These are phyloP conservation scores for Hsuehochloa calcarea DNA, from an alignment of 176 grass and related monocot species.

Conservation along the genomic window DNA sequence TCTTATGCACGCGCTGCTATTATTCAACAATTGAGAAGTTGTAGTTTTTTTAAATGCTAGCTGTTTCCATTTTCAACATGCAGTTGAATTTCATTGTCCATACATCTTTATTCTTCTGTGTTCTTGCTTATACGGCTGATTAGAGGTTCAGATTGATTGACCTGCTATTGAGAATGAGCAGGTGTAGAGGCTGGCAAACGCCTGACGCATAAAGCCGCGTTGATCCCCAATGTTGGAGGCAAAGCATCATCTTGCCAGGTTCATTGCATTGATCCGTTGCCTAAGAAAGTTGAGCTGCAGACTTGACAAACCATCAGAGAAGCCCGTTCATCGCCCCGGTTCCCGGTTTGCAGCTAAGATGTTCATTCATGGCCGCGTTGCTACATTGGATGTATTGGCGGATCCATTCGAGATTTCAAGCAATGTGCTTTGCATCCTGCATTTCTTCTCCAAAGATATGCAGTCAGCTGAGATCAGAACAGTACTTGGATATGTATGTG, in stretches of 20 bases:
- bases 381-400: neutral
- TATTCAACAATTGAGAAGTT: neutral
- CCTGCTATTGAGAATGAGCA: conserved; percentile 18
- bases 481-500: conserved; percentile 12
- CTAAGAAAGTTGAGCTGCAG: conserved; percentile 42
- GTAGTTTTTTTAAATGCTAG: too few species aligned
- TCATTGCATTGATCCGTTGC: conserved; percentile 25
- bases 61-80: neutral
- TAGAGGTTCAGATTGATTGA: neutral
- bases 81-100: neutral
- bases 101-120: neutral
- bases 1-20: neutral
- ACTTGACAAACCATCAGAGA: conserved; percentile 20
- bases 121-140: neutral
- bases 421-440: neutral
- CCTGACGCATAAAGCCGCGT: conserved; percentile 1
- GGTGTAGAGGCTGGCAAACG: conserved; percentile 41
- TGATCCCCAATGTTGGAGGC: neutral
- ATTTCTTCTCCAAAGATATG: neutral
- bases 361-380: neutral
- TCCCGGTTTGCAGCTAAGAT: neutral
- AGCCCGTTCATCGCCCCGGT: neutral
- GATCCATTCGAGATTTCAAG: neutral
- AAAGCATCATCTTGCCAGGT: conserved; percentile 28
- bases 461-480: neutral